Conservation (phyloP, 805 yeast species). For the Torulaspora maleeae region DNA sequence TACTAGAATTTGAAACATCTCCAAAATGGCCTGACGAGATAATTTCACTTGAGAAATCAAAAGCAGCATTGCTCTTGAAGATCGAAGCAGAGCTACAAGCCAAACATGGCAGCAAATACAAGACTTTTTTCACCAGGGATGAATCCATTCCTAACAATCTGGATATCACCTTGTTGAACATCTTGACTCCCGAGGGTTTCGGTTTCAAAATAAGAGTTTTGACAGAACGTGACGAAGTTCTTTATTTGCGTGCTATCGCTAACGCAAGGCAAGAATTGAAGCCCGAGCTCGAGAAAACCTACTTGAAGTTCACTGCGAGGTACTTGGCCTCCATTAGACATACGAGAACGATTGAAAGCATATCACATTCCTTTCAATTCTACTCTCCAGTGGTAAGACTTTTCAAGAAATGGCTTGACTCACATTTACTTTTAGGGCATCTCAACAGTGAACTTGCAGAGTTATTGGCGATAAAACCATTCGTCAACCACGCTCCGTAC, state of each 20-base stretch:
- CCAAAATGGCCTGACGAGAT: slow-evolving; percentile 95
- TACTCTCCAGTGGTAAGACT: slow-evolving; percentile 77
- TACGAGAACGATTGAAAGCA: slow-evolving; percentile 67
- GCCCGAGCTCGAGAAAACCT: slow-evolving; percentile 54
- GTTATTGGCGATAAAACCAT: slow-evolving; percentile 73
- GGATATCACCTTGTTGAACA: slow-evolving; percentile 52
- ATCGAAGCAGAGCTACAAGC: slow-evolving; percentile 46
- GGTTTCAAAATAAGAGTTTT: slow-evolving; percentile 74
- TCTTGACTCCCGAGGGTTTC: slow-evolving; percentile 84
- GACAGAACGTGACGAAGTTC: slow-evolving; percentile 77
- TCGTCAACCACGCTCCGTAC: slow-evolving; percentile 85
- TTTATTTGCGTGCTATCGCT: slow-evolving; percentile 67
- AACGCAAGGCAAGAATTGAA: slow-evolving; percentile 58
- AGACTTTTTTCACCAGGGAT: slow-evolving; percentile 61
- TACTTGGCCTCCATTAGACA: slow-evolving; percentile 72
- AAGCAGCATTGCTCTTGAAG: slow-evolving; percentile 80
- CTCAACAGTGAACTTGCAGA: slow-evolving; percentile 78
- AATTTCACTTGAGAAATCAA: slow-evolving; percentile 77
- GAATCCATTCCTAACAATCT: slow-evolving; percentile 60
- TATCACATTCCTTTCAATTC: slow-evolving; percentile 66
- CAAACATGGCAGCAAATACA: slow-evolving; percentile 51
- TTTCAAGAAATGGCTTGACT: slow-evolving; percentile 84
- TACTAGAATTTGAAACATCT: slow-evolving; percentile 84
- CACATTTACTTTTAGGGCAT: slow-evolving; percentile 69
- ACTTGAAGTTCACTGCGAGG: slow-evolving; percentile 56